phyloP scores from a whole-genome alignment of 305 asterid genomes.

The Fraxinus xanthoxyloides region DNA sequence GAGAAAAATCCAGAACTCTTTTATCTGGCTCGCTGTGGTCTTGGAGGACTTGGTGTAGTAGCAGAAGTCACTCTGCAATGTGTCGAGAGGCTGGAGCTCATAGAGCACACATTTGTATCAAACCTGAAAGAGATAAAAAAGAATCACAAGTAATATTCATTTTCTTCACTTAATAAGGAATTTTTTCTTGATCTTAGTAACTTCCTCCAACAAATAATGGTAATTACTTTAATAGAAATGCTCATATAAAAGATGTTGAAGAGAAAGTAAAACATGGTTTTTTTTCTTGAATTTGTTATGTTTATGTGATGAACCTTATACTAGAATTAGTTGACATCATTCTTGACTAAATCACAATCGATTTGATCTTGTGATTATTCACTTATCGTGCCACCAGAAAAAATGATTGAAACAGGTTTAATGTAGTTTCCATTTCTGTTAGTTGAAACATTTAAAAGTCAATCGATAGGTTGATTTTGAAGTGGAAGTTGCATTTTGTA shows the following conservation, averaged over 20 bases:
- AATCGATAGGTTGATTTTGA: background rate
- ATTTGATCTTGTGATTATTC: background rate
- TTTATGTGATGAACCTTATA: background rate
- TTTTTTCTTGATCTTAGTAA: background rate
- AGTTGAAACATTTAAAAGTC: background rate
- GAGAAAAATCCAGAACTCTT: slow-evolving; percentile 90
- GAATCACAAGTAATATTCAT: slow-evolving; percentile 75
- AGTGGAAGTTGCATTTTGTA: background rate
- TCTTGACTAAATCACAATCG: background rate
- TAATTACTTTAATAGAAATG: background rate
- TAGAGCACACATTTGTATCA: slow-evolving; percentile 83
- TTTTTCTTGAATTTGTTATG: background rate
- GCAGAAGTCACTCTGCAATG: slow-evolving; percentile 95
- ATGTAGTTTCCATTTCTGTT: background rate
- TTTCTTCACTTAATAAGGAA: slow-evolving; percentile 16
- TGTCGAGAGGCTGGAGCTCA: slow-evolving; percentile 91
- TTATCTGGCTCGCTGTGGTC: slow-evolving; percentile 95
- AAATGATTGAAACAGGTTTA: background rate
- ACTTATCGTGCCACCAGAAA: background rate
- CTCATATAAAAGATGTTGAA: background rate
- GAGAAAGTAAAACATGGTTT: background rate
- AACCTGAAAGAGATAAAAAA: slow-evolving; percentile 73
- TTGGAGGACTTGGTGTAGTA: slow-evolving; percentile 97
- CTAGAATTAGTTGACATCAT: background rate
- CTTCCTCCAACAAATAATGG: background rate